Percentiles rank a stretch among this genome's conserved stretches.
These are phyloP conservation scores for Saprolegnia parasitica DNA, from an alignment of 352 stramenopile species.

Conservation along the genomic window DNA sequence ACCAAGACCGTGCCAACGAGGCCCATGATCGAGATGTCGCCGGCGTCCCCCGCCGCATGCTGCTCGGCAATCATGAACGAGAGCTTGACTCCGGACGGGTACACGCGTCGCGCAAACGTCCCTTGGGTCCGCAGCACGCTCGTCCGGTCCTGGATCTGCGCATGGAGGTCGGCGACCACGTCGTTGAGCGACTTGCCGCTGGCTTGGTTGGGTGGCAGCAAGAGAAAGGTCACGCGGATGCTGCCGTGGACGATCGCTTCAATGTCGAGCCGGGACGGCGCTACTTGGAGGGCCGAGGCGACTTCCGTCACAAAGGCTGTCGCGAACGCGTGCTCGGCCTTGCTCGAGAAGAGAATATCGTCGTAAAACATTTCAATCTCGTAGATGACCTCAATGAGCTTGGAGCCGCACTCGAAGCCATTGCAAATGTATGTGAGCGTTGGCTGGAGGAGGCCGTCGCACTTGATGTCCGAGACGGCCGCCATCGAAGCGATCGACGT, in stretches of 20 bases:
- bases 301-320: conserved; percentile 63
- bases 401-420: conserved; percentile 67
- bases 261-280: conserved; percentile 50
- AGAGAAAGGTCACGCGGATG: conserved; percentile 62
- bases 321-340: conserved; percentile 52
- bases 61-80: conserved; percentile 66
- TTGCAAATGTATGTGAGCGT: conserved; percentile 65
- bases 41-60: conserved; percentile 47
- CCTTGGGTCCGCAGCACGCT: conserved; percentile 59
- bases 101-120: conserved; percentile 59
- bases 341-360: conserved; percentile 58
- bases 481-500: conserved; percentile 35
- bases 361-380: conserved; percentile 72
- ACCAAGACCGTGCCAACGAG: conserved; percentile 59
- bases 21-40: conserved; percentile 62
- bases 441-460: conserved; percentile 38
- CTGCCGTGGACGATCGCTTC: conserved; percentile 49
- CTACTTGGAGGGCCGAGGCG: conserved; percentile 52
- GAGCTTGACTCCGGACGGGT: conserved; percentile 54
- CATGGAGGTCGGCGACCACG: conserved; percentile 56
- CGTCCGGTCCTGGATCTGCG: conserved; percentile 46
- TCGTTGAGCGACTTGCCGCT: conserved; percentile 61
- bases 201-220: conserved; percentile 52
- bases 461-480: conserved; percentile 34
- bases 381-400: conserved; percentile 59